Conservation (phyloP, 805 yeast species). For the Saccharomycopsis javanensis region DNA sequence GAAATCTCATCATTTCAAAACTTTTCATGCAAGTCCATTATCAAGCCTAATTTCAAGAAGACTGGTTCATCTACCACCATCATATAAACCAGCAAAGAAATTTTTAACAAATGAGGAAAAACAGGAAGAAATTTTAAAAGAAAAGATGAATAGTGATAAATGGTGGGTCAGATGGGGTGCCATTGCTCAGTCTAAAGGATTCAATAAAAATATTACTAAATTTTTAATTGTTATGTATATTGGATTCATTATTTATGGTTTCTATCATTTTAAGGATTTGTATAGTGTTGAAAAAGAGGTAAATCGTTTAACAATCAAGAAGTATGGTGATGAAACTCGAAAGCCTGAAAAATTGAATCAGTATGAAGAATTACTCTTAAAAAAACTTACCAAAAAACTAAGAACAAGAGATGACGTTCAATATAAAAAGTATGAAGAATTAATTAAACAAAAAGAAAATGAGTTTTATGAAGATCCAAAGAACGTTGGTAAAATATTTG, state of each 20-base stretch:
- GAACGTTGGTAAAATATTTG: constrained; percentile 26
- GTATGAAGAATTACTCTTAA: constrained; percentile 53
- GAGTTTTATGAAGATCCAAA: constrained; percentile 16
- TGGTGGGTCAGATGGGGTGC: constrained; percentile 44
- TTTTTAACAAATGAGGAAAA: constrained; percentile 6
- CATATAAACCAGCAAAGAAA: neutral
- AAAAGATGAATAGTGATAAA: constrained; percentile 24
- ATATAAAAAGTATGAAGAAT: constrained; percentile 46
- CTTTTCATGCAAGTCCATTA: neutral
- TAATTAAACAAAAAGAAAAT: constrained; percentile 31
- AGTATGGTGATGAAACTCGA: constrained; percentile 18
- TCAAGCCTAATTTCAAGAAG: neutral
- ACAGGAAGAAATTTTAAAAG: constrained; percentile 6
- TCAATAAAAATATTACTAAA: constrained; percentile 53
- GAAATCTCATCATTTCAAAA: neutral
- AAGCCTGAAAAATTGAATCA: constrained; percentile 38
- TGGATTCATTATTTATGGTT: constrained; percentile 47
- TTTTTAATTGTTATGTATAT: constrained; percentile 53
- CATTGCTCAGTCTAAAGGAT: constrained; percentile 41
- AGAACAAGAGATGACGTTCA: constrained; percentile 57
- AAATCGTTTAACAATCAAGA: constrained; percentile 31
- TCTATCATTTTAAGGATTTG: constrained; percentile 55
- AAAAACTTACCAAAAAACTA: constrained; percentile 48
- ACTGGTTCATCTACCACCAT: neutral
- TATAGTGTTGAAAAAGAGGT: constrained; percentile 57